Evolutionary conservation across 2,329 filamentous ascomycete species (phyloP), one percentile per base, ranked within the genome.

Genomic region (Trichophyton simii): DNA sequence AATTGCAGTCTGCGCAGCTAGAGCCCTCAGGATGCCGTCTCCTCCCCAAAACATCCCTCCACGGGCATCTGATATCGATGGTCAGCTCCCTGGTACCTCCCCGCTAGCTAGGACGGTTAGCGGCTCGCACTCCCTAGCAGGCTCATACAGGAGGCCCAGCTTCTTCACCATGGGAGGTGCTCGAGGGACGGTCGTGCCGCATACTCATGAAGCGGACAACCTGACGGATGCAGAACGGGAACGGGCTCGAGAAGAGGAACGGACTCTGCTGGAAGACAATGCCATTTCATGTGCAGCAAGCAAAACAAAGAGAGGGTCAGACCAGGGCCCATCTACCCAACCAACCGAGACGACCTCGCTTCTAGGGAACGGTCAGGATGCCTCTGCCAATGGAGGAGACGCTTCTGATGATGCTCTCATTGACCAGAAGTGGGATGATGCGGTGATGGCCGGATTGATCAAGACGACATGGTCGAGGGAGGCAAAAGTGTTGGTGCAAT

Each of bases 381-480:
- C 36, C 44, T 41, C 22, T 11, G 34, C 34, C 13, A 57, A 57
- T 15, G 76, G 77, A 9, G 76, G 78, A 44, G 77, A 77, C 61
- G 78, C 75, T 38, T 18, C 38, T 18, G 57, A 11, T 46, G 60
- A 58, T 3, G 82, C 84, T 54, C 78, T 82, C 59, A 78, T 91
- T 58, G 83, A 87, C 66, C 81, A 84, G 68, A 87, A 89, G 70
- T 95, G 90, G 90, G 87, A 92, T 64, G 87, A 91, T 64, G 92
- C 91, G 0, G 88, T 96, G 9, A 82, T 84, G 0, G 83, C 87
- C 0, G 90, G 91, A 9, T 82, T 85, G 69, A 91, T 97, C 66
- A 86, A 87, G 60, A 96, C 91, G 3, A 95, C 90, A 3, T 97
- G 91, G 91, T 86, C 88, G 73, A 84, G 91, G 64, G 92, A 97